Conservation (phyloP, 2,329 filamentous ascomycete species). For the Biscogniauxia marginata region DNA sequence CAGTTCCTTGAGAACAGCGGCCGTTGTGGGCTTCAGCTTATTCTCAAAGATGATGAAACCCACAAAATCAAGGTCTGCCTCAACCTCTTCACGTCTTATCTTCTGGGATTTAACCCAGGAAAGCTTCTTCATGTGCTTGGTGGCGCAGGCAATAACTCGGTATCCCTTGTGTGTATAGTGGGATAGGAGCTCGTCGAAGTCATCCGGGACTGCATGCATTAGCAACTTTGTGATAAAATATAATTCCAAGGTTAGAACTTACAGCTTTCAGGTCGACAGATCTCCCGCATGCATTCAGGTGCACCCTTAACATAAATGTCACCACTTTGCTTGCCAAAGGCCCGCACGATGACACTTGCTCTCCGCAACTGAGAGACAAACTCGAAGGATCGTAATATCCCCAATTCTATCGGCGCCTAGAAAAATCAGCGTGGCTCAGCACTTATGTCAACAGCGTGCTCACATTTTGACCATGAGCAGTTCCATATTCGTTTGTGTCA, state of each 20-base stretch:
- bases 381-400: conserved; percentile 88
- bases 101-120: conserved; percentile 95
- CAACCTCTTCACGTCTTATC: conserved; percentile 83
- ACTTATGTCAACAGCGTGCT: conserved; percentile 5
- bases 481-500: conserved; percentile 33
- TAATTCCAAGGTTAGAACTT: conserved; percentile 35
- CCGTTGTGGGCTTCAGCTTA: conserved; percentile 88
- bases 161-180: conserved; percentile 96
- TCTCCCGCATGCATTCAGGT: conserved; percentile 93
- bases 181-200: conserved; percentile 86
- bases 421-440: conserved; percentile 13
- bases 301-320: conserved; percentile 95
- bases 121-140: conserved; percentile 81
- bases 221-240: conserved; percentile 7
- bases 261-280: conserved; percentile 81
- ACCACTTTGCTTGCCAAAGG: conserved; percentile 80
- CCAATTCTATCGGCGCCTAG: conserved; percentile 71
- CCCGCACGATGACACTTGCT: conserved; percentile 87
- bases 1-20: conserved; percentile 78
- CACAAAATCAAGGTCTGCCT: conserved; percentile 79
- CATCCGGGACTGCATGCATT: conserved; percentile 62
- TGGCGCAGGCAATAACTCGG: conserved; percentile 92
- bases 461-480: conserved; percentile 28
- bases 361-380: conserved; percentile 91
- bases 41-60: conserved; percentile 99